Conservation (phyloP, 1,139 yeast species). For the Schwanniomyces etchellsii region DNA sequence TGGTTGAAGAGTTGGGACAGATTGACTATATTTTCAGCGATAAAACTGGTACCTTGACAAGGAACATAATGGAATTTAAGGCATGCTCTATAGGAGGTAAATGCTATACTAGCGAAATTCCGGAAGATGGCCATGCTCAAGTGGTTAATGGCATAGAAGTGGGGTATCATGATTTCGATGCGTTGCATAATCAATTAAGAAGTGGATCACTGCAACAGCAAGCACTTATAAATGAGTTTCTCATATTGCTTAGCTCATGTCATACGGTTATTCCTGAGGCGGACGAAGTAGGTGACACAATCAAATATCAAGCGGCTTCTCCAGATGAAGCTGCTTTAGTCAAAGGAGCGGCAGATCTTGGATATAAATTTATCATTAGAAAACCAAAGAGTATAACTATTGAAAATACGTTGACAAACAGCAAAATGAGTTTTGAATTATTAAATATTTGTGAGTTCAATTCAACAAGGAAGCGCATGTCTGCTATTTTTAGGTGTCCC, state of each 20-base stretch:
- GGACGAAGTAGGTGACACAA: constrained; percentile 49
- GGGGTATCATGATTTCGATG: constrained; percentile 73
- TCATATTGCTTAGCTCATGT: constrained; percentile 83
- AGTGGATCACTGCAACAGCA: constrained; percentile 43
- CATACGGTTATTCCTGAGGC: constrained; percentile 97
- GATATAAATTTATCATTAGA: constrained; percentile 79
- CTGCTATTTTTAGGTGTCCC: constrained; percentile 89
- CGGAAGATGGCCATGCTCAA: constrained; percentile 80
- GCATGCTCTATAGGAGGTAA: constrained; percentile 92
- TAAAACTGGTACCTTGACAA: constrained; percentile 91
- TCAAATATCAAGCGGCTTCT: constrained; percentile 96
- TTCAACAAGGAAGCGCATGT: constrained; percentile 97
- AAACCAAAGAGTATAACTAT: constrained; percentile 80
- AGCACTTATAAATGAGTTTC: constrained; percentile 70
- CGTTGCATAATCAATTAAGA: constrained; percentile 47
- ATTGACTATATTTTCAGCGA: constrained; percentile 93
- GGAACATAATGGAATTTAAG: constrained; percentile 94
- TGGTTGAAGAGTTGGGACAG: constrained; percentile 96
- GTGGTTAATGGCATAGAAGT: constrained; percentile 73
- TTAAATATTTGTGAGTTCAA: constrained; percentile 93
- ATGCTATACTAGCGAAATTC: constrained; percentile 82
- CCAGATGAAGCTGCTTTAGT: constrained; percentile 99
- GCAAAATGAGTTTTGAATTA: constrained; percentile 54
- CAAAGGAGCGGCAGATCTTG: constrained; percentile 84
- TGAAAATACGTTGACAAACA: constrained; percentile 38